phyloP scores from a whole-genome alignment of 1,139 yeast species.

The Candida mesenterica region DNA sequence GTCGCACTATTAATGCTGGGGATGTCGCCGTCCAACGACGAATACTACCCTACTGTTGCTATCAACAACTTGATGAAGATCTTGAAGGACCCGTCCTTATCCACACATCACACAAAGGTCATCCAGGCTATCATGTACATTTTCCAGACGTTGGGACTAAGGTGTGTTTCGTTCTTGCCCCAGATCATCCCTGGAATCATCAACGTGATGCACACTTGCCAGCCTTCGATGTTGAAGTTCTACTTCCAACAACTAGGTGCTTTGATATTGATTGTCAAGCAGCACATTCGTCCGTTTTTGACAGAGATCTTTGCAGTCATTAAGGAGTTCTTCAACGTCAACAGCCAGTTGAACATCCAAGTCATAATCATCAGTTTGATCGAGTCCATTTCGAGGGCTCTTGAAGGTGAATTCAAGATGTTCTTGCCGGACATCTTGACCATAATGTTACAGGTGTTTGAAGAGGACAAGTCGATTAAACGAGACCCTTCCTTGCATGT shows the following conservation, averaged over 20 bases:
- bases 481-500: constrained; percentile 72
- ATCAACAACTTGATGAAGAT: constrained; percentile 81
- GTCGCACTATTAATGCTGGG: constrained; percentile 90
- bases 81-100: constrained; percentile 78
- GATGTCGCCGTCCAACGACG: constrained; percentile 90
- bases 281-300: constrained; percentile 83
- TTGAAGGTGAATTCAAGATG: constrained; percentile 89
- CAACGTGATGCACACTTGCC: constrained; percentile 81
- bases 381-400: constrained; percentile 80
- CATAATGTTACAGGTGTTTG: constrained; percentile 71
- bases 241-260: constrained; percentile 88
- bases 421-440: constrained; percentile 79
- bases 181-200: constrained; percentile 88
- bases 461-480: constrained; percentile 67
- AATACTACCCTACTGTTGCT: constrained; percentile 94
- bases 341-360: constrained; percentile 61
- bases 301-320: constrained; percentile 75
- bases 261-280: constrained; percentile 78
- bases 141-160: constrained; percentile 81
- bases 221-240: constrained; percentile 78
- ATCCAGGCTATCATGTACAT: constrained; percentile 90
- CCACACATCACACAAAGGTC: constrained; percentile 84
- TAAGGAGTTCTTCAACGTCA: constrained; percentile 63
- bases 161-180: constrained; percentile 83
- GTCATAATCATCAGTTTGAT: constrained; percentile 76